Conservation (phyloP, 140 eudicot genomes). For the Senecio squalidus region DNA sequence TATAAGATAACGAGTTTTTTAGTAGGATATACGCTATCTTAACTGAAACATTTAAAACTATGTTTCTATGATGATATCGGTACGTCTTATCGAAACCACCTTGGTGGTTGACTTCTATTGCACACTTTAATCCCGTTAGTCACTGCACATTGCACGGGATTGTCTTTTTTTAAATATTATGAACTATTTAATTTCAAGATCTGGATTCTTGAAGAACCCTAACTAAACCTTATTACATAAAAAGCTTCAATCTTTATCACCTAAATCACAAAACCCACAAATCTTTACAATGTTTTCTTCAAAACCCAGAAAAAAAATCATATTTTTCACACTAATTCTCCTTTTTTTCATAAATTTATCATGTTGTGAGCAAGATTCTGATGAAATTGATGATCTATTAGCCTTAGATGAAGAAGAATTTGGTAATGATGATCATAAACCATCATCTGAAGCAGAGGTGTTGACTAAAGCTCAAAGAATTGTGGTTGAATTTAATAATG, state of each 20-base stretch:
- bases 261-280: slow-evolving; percentile 17
- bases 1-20: too few species aligned
- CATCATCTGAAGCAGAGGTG: slow-evolving; percentile 59
- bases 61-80: too few species aligned
- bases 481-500: slow-evolving; percentile 63
- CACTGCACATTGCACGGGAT: slow-evolving; percentile 34
- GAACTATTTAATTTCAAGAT: slow-evolving; percentile 13
- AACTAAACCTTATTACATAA: slow-evolving; percentile 3
- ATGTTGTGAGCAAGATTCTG: slow-evolving; percentile 28
- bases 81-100: too few species aligned
- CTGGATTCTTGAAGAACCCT: slow-evolving; percentile 8
- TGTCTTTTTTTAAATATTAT: neutral
- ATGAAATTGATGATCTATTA: slow-evolving; percentile 59
- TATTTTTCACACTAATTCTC: slow-evolving; percentile 31
- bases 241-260: slow-evolving; percentile 15
- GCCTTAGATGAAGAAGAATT: slow-evolving; percentile 62
- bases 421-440: slow-evolving; percentile 7
- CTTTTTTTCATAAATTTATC: slow-evolving; percentile 31
- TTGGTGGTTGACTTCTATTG: too few species aligned
- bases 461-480: slow-evolving; percentile 69
- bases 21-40: too few species aligned
- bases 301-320: slow-evolving; percentile 47
- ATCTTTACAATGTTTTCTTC: slow-evolving; percentile 33
- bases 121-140: slow-evolving; percentile 18
- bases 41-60: too few species aligned